Conservation (phyloP, 257 asterid genomes). For the Agastache rugosa region DNA sequence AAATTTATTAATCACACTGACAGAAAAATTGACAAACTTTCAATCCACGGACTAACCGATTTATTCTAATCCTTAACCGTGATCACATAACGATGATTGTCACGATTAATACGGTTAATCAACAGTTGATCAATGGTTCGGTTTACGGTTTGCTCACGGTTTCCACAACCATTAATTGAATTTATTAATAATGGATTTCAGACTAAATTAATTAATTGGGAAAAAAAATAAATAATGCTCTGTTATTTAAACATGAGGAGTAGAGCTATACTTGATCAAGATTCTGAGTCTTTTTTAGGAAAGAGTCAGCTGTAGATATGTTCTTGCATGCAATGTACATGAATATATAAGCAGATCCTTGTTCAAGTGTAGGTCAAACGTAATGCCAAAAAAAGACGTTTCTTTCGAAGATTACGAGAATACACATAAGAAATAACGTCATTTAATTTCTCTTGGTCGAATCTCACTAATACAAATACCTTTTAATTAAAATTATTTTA, state of each 20-base stretch:
- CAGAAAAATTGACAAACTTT: not conserved
- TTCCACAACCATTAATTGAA: not conserved
- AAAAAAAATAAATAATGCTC: too few relatives aligned
- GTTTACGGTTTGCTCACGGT: not conserved
- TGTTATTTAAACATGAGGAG: too few relatives aligned
- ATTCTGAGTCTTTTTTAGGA: too few relatives aligned
- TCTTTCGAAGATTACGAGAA: not conserved
- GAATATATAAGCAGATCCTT: not conserved
- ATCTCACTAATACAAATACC: too few relatives aligned
- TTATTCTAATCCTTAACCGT: not conserved
- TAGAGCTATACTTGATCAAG: not conserved
- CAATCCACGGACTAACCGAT: not conserved
- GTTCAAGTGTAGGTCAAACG: not conserved
- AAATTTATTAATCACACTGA: not conserved
- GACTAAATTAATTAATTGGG: too few relatives aligned
- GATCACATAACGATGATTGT: not conserved
- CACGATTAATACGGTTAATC: too few relatives aligned
- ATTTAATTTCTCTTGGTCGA: not conserved
- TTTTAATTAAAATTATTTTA: too few relatives aligned
- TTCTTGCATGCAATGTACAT: not conserved
- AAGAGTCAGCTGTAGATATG: not conserved
- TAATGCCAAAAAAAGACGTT: not conserved
- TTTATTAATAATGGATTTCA: too few relatives aligned
- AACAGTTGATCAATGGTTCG: too few relatives aligned
- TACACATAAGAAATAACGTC: not conserved